Conservation (phyloP, 1,284 basidiomycete species). For the Malassezia arunalokei region DNA sequence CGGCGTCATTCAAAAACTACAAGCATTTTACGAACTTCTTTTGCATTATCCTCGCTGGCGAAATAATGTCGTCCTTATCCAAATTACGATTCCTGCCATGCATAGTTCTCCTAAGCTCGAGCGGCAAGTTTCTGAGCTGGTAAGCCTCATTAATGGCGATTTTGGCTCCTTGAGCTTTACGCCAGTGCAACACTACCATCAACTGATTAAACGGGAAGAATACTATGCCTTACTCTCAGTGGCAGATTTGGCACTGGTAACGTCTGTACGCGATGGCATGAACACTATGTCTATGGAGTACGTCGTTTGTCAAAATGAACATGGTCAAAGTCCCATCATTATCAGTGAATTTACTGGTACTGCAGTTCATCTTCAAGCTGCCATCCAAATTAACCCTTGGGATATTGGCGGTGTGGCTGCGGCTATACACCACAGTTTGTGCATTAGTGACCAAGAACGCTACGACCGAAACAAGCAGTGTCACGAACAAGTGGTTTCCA, state of each 20-base stretch:
- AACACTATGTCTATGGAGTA: conserved; percentile 94
- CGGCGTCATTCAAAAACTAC: conserved; percentile 91
- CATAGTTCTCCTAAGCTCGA: conserved; percentile 89
- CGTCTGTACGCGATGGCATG: conserved; percentile 92
- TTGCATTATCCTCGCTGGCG: conserved; percentile 91
- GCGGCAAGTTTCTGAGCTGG: conserved; percentile 81
- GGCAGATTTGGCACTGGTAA: conserved; percentile 89
- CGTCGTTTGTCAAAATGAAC: conserved; percentile 77
- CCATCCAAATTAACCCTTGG: conserved; percentile 65
- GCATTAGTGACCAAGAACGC: conserved; percentile 70
- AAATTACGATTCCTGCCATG: conserved; percentile 85
- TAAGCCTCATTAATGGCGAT: conserved; percentile 91
- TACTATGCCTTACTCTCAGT: conserved; percentile 93
- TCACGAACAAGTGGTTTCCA: conserved; percentile 73
- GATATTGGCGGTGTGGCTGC: conserved; percentile 72
- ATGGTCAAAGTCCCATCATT: conserved; percentile 64
- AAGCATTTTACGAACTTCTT: conserved; percentile 88
- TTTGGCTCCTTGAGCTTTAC: conserved; percentile 91
- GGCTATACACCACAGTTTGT: conserved; percentile 79
- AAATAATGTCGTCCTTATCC: conserved; percentile 62
- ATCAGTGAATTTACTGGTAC: conserved; percentile 97
- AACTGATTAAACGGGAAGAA: conserved; percentile 84
- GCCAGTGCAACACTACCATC: conserved; percentile 98
- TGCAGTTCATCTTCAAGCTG: conserved; percentile 68
- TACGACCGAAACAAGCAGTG: conserved; percentile 57